Evolutionary conservation across 1,139 yeast genomes (phyloP), one percentile per base, ranked within the genome.

Genomic region (Debaryomycetaceae sp.): DNA sequence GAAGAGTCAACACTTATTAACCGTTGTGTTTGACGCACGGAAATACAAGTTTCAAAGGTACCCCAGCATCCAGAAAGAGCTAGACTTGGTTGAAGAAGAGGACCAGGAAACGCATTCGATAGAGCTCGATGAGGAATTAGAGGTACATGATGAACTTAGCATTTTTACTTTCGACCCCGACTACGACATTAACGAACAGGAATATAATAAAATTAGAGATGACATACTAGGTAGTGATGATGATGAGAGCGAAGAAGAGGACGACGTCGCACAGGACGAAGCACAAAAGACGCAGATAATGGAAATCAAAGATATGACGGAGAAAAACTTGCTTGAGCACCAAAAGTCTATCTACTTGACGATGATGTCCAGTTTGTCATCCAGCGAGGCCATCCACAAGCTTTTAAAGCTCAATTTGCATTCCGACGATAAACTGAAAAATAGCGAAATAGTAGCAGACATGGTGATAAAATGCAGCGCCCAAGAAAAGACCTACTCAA

Each of bases 361-460:
- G 0, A 69, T 92, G 24, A 89, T 87, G 86, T 87, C 97, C n/a
- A 83, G 96, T 41, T 78, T 91, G 81, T 83, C 95, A 1, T 82
- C 92, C 3, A 96, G 88, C 50, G 99, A 92, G 67, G 94, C 96
- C 1, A 89, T 87, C 0, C 98, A 91, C 60, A 91, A 91, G 58
- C 63, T 92, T 9, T 52, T 87, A 33, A 75, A 75, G 52, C 55
- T 83, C 14, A 61, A 70, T 5, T 58, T 73, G 2, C 58, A 65
- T 0, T 59, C 61, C 17, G 71, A 73, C 34, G 46, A 48, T 26
- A 49, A 47, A n/a, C 18, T 22, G 19, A 46, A 49, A 6, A 49
- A 53, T 15, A 51, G 59, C 30, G 59, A 58, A 24, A 65, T 78
- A 48, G 68, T 87, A 31, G 81, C 79, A 8, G 92, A 87, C 50